A percentile compares a stretch with the other conserved stretches of the same genome.
phyloP scores from a whole-genome alignment of 2,329 filamentous ascomycete genomes.

The Penicillium sp. region DNA sequence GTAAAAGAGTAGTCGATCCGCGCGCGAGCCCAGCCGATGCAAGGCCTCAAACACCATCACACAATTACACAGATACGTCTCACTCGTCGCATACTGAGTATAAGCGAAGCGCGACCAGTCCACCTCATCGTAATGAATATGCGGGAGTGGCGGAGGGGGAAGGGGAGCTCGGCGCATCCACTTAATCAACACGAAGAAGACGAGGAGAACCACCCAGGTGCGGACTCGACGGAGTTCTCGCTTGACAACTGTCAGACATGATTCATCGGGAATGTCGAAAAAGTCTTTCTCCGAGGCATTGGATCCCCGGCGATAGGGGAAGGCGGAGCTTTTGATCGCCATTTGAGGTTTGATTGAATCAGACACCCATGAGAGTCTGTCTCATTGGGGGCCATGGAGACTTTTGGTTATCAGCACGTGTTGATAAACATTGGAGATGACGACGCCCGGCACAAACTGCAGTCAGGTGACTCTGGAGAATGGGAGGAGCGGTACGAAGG shows the following conservation, averaged over 20 bases:
- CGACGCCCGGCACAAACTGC: background rate
- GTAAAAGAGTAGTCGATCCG: conserved; percentile 48
- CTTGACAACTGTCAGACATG: conserved; percentile 33
- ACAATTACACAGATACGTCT: conserved; percentile 48
- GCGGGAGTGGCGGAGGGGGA: conserved; percentile 26
- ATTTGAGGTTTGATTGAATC: conserved; percentile 1
- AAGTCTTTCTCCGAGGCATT: conserved; percentile 40
- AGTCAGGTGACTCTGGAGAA: background rate
- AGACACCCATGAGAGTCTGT: background rate
- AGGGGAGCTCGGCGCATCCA: conserved; percentile 30
- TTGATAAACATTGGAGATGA: background rate
- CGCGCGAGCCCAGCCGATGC: conserved; percentile 44
- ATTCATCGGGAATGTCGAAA: conserved; percentile 43
- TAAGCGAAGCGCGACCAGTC: conserved; percentile 51
- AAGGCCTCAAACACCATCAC: conserved; percentile 49
- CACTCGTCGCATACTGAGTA: conserved; percentile 48
- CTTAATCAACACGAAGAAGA: conserved; percentile 33
- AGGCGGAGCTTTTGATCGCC: conserved; percentile 17
- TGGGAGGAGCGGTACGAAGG: too few relatives aligned
- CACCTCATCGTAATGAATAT: conserved; percentile 39
- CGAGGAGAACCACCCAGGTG: conserved; percentile 34
- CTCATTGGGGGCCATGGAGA: background rate
- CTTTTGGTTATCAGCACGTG: conserved; percentile 1
- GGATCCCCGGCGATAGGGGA: conserved; percentile 37
- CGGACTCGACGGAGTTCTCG: conserved; percentile 39